phyloP scores from a whole-genome alignment of 306 rosid genomes.

The Quillaja saponaria region DNA sequence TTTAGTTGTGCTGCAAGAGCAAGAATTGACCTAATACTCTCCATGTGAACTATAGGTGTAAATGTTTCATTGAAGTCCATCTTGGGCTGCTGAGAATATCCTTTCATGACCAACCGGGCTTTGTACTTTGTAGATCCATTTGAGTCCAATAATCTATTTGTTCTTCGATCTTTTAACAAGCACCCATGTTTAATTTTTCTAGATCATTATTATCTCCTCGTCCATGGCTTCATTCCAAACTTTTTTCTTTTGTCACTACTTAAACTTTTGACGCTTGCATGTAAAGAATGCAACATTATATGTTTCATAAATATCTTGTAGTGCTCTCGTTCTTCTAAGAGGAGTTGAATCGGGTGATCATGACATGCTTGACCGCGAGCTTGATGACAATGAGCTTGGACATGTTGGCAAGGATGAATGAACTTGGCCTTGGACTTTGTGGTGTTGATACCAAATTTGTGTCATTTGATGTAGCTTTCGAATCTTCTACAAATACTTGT shows the following conservation, averaged over 20 bases:
- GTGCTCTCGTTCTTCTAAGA: too few relatives aligned
- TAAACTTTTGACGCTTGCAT: neutral
- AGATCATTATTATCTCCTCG: neutral
- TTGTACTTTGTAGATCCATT: neutral
- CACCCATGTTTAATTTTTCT: constrained; percentile 2
- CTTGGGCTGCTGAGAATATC: neutral
- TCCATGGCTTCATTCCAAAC: neutral
- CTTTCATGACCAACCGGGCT: neutral
- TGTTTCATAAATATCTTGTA: too few relatives aligned
- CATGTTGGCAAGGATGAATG: too few relatives aligned
- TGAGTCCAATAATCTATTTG: neutral
- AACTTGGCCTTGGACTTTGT: too few relatives aligned
- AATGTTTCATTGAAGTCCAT: neutral
- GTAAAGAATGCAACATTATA: neutral
- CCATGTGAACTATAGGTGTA: neutral
- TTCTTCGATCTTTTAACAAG: neutral
- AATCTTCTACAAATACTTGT: neutral
- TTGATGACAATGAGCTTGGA: too few relatives aligned
- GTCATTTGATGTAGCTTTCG: neutral
- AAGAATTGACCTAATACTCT: neutral
- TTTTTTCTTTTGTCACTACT: neutral
- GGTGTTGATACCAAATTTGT: too few relatives aligned
- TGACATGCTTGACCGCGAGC: neutral
- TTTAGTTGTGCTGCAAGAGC: too few relatives aligned
- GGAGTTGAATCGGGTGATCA: neutral